Conservation (phyloP, 805 yeast species). For the Myxozyma kluyveri region DNA sequence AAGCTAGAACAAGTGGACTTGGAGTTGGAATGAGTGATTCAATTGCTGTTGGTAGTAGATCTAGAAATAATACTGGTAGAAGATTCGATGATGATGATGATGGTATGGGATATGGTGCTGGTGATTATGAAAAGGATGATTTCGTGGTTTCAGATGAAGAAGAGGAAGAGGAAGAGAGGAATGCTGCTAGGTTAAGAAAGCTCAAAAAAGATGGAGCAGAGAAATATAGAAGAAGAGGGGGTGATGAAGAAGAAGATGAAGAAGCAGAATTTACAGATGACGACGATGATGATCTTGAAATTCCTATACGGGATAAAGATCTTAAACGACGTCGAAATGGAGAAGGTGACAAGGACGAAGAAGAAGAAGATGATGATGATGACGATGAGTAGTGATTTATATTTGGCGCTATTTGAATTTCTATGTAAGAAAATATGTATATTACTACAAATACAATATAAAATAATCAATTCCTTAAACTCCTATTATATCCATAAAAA, state of each 20-base stretch:
- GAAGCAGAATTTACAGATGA: slow-evolving; percentile 21
- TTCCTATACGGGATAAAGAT: slow-evolving; percentile 13
- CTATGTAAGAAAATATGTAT: too few species aligned
- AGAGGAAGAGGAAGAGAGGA: slow-evolving; percentile 36
- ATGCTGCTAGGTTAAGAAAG: slow-evolving; percentile 36
- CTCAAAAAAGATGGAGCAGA: slow-evolving; percentile 36
- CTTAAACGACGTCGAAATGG: slow-evolving; percentile 12
- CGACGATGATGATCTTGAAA: slow-evolving; percentile 18
- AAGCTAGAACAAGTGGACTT: slow-evolving; percentile 9
- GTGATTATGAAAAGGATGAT: slow-evolving; percentile 41
- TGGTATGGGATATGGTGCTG: slow-evolving; percentile 32
- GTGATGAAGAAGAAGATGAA: slow-evolving; percentile 35
- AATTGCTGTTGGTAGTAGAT: slow-evolving; percentile 1
- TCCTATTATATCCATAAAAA: neutral
- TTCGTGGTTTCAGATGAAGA: slow-evolving; percentile 36
- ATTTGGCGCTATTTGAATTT: too few species aligned
- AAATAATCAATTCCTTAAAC: neutral
- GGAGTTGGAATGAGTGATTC: slow-evolving; percentile 8
- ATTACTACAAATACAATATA: neutral
- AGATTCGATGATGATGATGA: slow-evolving; percentile 19
- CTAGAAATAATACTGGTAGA: slow-evolving; percentile 6
- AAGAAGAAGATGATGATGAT: slow-evolving; percentile 7
- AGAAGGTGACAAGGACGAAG: neutral
- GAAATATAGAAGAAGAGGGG: slow-evolving; percentile 24
- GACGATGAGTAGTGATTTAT: slow-evolving; percentile 4